A percentile compares a stretch with the other conserved stretches of the same genome.
Conservation (phyloP, 148 eudicot species). For the Pharnaceum exiguum region DNA sequence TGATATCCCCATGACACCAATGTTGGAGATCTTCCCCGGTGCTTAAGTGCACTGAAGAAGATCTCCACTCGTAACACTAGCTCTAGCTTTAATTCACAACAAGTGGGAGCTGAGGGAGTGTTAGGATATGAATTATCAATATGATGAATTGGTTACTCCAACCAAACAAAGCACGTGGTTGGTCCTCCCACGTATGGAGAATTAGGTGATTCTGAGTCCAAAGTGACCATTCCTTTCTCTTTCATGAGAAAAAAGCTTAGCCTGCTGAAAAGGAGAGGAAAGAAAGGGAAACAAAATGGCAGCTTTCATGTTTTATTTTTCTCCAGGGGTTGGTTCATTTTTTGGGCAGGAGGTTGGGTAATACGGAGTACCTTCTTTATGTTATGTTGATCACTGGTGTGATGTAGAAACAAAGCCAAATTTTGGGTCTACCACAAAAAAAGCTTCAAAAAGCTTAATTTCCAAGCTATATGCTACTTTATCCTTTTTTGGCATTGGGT, state of each 20-base stretch:
- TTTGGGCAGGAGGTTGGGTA: neutral
- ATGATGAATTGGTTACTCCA: conserved; percentile 14
- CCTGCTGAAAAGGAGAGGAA: conserved; percentile 5
- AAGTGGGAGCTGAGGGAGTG: neutral
- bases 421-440: conserved; percentile 10
- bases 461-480: neutral
- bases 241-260: conserved; percentile 4
- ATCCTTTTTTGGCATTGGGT: neutral
- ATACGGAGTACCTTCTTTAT: neutral
- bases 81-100: no score
- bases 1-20: no score
- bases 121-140: neutral
- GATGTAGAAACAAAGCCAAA: neutral
- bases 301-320: neutral
- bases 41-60: no score
- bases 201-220: conserved; percentile 14
- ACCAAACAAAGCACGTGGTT: conserved; percentile 27
- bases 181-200: conserved; percentile 15
- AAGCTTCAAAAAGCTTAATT: neutral
- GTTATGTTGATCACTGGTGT: neutral
- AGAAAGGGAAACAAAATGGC: neutral
- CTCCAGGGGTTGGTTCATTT: neutral
- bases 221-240: conserved; percentile 7
- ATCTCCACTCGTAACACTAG: no score
- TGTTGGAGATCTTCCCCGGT: no score